A percentile compares a stretch with the other conserved stretches of the same genome.
Conservation (phyloP, 257 asterid species). For the Nemophila menziesii region DNA sequence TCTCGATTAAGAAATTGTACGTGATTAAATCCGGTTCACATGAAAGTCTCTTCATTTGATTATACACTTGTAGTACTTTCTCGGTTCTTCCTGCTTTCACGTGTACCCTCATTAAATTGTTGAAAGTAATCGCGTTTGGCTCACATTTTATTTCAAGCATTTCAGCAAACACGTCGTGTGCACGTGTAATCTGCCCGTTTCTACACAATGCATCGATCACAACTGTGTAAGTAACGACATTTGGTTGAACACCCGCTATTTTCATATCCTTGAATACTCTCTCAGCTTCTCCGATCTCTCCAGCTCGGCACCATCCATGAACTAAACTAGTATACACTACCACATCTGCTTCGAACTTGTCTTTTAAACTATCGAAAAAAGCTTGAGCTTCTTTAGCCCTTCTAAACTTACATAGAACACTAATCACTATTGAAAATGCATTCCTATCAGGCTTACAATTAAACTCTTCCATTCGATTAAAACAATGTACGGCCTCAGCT, state of each 20-base stretch:
- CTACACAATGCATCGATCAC: constrained; percentile 92
- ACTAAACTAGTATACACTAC: constrained; percentile 73
- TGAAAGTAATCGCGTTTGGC: constrained; percentile 74
- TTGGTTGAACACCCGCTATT: constrained; percentile 43
- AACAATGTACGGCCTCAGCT: constrained; percentile 66
- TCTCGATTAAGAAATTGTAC: constrained; percentile 62
- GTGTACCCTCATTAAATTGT: constrained; percentile 76
- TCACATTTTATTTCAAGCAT: constrained; percentile 61
- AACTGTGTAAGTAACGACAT: constrained; percentile 57
- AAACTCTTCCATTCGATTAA: constrained; percentile 78
- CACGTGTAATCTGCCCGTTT: constrained; percentile 77
- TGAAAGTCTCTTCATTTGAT: constrained; percentile 70
- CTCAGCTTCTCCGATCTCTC: constrained; percentile 64
- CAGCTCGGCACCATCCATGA: constrained; percentile 81
- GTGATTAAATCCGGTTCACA: constrained; percentile 72
- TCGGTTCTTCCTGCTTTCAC: constrained; percentile 88
- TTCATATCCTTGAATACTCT: constrained; percentile 70
- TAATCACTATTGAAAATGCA: constrained; percentile 48
- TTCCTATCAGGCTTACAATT: constrained; percentile 54
- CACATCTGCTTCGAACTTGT: constrained; percentile 58
- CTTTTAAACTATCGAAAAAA: constrained; percentile 68
- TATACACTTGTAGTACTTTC: constrained; percentile 72
- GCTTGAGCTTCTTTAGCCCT: constrained; percentile 72
- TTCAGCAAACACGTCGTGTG: constrained; percentile 80
- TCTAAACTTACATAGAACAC: constrained; percentile 54